A percentile compares a stretch with the other conserved stretches of the same genome.
Conservation (phyloP, 1,139 yeast species). For the Saccharomyces hybrid region DNA sequence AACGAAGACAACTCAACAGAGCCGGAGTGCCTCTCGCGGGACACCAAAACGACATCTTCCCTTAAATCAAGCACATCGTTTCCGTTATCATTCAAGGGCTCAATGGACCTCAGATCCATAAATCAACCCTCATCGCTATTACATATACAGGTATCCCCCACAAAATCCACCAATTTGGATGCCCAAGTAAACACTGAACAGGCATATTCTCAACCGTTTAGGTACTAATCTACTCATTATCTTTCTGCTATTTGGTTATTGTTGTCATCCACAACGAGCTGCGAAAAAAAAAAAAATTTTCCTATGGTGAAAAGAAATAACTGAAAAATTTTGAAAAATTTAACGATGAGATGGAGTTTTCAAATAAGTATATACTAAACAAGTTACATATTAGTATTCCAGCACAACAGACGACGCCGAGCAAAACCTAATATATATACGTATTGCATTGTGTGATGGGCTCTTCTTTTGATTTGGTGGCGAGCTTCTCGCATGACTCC, state of each 20-base stretch:
- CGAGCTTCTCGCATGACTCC: slow-evolving; percentile 28
- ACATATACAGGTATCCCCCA: slow-evolving; percentile 22
- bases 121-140: slow-evolving; percentile 3
- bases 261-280: slow-evolving; percentile 1
- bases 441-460: slow-evolving; percentile 6
- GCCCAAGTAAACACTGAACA: slow-evolving; percentile 23
- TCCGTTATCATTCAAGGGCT: background rate
- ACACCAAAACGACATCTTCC: slow-evolving; percentile 1
- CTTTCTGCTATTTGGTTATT: background rate
- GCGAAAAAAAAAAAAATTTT: background rate
- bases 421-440: background rate
- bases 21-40: background rate
- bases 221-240: slow-evolving; percentile 1
- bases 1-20: background rate
- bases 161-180: slow-evolving; percentile 14
- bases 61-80: background rate
- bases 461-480: slow-evolving; percentile 17
- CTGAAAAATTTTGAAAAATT: background rate
- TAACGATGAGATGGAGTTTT: slow-evolving; percentile 1
- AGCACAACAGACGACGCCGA: background rate
- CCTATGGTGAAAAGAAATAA: background rate
- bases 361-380: background rate
- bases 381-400: background rate
- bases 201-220: slow-evolving; percentile 30
- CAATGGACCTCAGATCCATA: background rate